Base-by-base conservation (phyloP, 78 protist species). In the Cavenderia fasciculata region DNA sequence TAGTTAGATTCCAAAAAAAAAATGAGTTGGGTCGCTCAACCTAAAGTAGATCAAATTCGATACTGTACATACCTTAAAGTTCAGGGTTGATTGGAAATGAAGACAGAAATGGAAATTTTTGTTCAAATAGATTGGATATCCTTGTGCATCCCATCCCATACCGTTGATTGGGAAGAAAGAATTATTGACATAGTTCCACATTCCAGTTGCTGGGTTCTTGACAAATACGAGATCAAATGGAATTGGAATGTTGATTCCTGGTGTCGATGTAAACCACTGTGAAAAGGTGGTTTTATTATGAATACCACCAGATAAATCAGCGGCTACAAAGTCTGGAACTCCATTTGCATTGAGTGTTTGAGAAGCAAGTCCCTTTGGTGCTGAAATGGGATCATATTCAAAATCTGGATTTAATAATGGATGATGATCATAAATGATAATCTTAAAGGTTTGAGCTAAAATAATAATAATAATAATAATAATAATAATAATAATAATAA, bases 71-170 rank as follows among this genome's bases (percentile, higher is more conserved):
- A 49, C 54, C 12, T 43, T 46, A 31, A 4, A 82, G n/a, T 46
- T 54, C 31, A 82, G 68, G 11, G 38, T 70, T 2, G 85, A 59
- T 59, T 75, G 86, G 49, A 71, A 25, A 43, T 75, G 87, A 16
- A 74, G 19, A 77, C 87, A 87, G 51, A 87, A 87, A 46, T 74
- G 87, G 52, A 49, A 87, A 29, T 87, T 87, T 21, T 75, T 44
- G 23, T 52, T 29, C n/a, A n/a, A n/a, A 3, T 43, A 31, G 10
- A 19, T 52, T 6, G 27, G 27, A 3, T n/a, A 5, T 40, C n/a
- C n/a, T n/a, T n/a, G n/a, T n/a, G 23, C 52, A 54, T 73, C 89
- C 75, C 75, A 82, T 34, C 89, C 89, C 33, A 31, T 23, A 21
- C 59, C n/a, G 41, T 82, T 75, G 33, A 82, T 82, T 41, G 89